A percentile compares a stretch with the other conserved stretches of the same genome.
Evolutionary conservation across 495 filamentous ascomycete genomes (phyloP).

Genomic region (Pyrenopolyporus hunteri): DNA sequence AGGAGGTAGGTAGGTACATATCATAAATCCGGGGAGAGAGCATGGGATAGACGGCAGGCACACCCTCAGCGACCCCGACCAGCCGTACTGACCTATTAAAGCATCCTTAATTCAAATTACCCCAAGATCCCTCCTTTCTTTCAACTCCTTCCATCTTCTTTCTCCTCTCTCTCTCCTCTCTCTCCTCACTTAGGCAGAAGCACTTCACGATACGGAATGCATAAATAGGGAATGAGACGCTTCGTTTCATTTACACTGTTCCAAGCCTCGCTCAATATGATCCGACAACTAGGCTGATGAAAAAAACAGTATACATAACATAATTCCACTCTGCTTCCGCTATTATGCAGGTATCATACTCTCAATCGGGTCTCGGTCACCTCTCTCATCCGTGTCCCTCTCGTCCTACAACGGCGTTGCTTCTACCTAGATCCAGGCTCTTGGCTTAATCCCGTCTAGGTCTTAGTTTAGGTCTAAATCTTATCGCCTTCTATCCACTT

Average conservation of each 20-base stretch:
- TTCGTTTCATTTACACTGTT: slow-evolving; percentile 7
- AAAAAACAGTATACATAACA: slow-evolving; percentile 14
- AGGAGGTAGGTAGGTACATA: not conserved
- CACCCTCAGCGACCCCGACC: too few relatives aligned
- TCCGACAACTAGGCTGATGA: slow-evolving; percentile 19
- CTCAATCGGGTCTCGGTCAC: not conserved
- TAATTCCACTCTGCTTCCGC: slow-evolving; percentile 3
- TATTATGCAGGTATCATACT: slow-evolving; percentile 2
- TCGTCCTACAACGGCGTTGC: slow-evolving; percentile 20
- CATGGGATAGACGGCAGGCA: too few relatives aligned
- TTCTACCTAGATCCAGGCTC: too few relatives aligned
- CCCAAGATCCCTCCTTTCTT: not conserved
- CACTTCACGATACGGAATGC: not conserved
- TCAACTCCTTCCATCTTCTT: not conserved
- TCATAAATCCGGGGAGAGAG: not conserved
- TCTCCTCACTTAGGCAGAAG: too few relatives aligned
- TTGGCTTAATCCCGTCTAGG: slow-evolving; percentile 12
- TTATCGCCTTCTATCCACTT: slow-evolving; percentile 17
- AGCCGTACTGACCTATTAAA: slow-evolving; percentile 4
- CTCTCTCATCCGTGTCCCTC: not conserved
- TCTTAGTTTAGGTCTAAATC: slow-evolving; percentile 31
- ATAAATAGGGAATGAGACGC: not conserved
- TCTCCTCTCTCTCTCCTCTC: too few relatives aligned
- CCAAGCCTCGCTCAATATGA: not conserved
- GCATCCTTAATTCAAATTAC: slow-evolving; percentile 7